Base-by-base conservation (phyloP, 2,329 filamentous ascomycete species). In the Ascosphaera aggregata region DNA sequence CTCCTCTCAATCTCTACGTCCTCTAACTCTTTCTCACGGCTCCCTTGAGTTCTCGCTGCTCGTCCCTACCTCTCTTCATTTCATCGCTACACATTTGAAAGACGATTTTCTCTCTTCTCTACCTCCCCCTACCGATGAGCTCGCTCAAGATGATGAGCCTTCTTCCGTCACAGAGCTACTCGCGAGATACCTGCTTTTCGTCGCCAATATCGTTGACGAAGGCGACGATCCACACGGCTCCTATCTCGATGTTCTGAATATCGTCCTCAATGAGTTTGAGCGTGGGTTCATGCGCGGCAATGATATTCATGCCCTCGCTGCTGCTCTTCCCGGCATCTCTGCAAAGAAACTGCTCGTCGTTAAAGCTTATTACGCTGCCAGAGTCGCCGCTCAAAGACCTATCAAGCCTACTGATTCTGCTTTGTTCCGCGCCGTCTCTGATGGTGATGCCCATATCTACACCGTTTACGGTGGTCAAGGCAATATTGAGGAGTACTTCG, bases 401-500 rank as follows among this genome's bases (percentile, higher is more conserved):
- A 86, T 94, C 54, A 85, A 84, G 61, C 72, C 81, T 19, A 86
- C 98, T 56, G 80, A 93, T 55, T 95, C 91, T 32, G 91, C 89
- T 27, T 69, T 98, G 36, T 72, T 94, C 53, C 73, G 89, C 48
- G 86, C 89, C 38, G 82, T 82, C 8, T 75, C 79, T 36, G 85
- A 94, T 45, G 76, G 73, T 44, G 74, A 76, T 41, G 85, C 85
- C 40, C 76, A 73, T 49, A 71, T 98, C 43, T 98, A 93, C 64
- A 85, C 76, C 46, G 84, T 98, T 44, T 93, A 95, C 48, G 89
- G 89, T 43, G 89, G 89, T 4, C 89, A 98, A 58, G 89, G 89
- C 49, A 98, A 98, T 59, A 95, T 98, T 46, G 86, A 98, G 60
- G 91, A 98, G 62, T 98, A 98, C 62, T 98, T 98, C 52, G 86